Percentiles rank a stretch among this genome's conserved stretches.
These are phyloP conservation scores for Astrothelium subdiscretum DNA, from an alignment of 495 filamentous ascomycete genomes.

Conservation along the genomic window DNA sequence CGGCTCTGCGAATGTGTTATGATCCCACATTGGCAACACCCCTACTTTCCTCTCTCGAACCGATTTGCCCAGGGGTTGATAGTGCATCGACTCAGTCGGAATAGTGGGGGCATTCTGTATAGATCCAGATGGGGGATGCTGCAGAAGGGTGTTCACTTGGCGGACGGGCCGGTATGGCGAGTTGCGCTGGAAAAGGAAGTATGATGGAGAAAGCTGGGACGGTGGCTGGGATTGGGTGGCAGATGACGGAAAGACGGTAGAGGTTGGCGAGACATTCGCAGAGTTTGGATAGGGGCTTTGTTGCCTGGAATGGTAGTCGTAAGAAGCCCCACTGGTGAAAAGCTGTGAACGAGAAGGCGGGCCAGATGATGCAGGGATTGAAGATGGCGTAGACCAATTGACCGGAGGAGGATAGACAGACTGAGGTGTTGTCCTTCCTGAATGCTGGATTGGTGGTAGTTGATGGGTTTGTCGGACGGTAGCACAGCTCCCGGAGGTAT, in stretches of 20 bases:
- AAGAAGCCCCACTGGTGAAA: neutral
- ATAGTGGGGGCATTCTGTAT: slow-evolving; percentile 58
- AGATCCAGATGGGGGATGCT: slow-evolving; percentile 72
- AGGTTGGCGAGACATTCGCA: slow-evolving; percentile 25
- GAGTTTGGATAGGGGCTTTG: slow-evolving; percentile 28
- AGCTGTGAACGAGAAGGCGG: slow-evolving; percentile 34
- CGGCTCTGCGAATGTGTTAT: neutral
- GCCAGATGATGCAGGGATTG: slow-evolving; percentile 40
- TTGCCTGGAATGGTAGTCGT: slow-evolving; percentile 24
- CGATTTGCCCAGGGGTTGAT: slow-evolving; percentile 73
- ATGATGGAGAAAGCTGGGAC: slow-evolving; percentile 49
- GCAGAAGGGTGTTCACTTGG: slow-evolving; percentile 74
- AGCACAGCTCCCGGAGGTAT: neutral
- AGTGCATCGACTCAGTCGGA: slow-evolving; percentile 81
- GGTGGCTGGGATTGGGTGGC: slow-evolving; percentile 27
- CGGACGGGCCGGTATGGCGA: slow-evolving; percentile 92
- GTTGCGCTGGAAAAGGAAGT: slow-evolving; percentile 49
- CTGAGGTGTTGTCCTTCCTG: neutral
- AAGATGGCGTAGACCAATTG: slow-evolving; percentile 37
- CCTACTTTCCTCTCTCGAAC: slow-evolving; percentile 68
- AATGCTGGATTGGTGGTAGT: neutral
- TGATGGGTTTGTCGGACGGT: neutral
- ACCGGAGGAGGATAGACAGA: slow-evolving; percentile 37
- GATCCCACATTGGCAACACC: slow-evolving; percentile 46
- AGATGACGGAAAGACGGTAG: slow-evolving; percentile 13